Evolutionary conservation across 257 asterid genomes (phyloP).

Genomic region (Mentha longifolia): DNA sequence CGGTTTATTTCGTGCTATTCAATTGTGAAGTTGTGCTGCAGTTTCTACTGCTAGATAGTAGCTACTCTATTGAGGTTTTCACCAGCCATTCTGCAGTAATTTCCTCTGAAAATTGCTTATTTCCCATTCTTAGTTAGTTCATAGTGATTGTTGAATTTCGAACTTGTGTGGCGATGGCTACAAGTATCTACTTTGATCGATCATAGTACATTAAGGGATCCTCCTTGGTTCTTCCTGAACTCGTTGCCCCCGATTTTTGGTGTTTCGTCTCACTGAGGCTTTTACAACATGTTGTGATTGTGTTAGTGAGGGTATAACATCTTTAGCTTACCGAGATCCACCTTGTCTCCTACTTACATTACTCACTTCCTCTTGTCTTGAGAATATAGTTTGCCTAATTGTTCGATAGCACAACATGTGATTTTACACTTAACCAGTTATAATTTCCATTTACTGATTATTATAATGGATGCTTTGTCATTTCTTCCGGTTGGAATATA

Average conservation of each 20-base stretch:
- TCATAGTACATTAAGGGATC: background rate
- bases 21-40: background rate
- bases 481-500: conserved; percentile 14
- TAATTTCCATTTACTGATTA: conserved; percentile 9
- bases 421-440: conserved; percentile 7
- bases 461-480: background rate
- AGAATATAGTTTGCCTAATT: background rate
- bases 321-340: conserved; percentile 13
- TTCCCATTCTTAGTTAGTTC: conserved; percentile 3
- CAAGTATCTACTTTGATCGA: background rate
- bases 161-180: conserved; percentile 12
- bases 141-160: background rate
- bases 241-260: conserved; percentile 12
- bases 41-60: conserved; percentile 3
- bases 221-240: background rate
- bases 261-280: background rate
- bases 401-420: background rate
- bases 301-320: background rate
- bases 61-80: conserved; percentile 1
- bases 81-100: conserved; percentile 1
- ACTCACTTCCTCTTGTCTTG: background rate
- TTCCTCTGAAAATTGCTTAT: conserved; percentile 1
- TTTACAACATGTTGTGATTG: too few species aligned
- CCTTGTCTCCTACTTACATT: background rate
- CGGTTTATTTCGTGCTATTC: conserved; percentile 4